phyloP scores from a whole-genome alignment of 805 yeast genomes.

The Pichia occidentalis region DNA sequence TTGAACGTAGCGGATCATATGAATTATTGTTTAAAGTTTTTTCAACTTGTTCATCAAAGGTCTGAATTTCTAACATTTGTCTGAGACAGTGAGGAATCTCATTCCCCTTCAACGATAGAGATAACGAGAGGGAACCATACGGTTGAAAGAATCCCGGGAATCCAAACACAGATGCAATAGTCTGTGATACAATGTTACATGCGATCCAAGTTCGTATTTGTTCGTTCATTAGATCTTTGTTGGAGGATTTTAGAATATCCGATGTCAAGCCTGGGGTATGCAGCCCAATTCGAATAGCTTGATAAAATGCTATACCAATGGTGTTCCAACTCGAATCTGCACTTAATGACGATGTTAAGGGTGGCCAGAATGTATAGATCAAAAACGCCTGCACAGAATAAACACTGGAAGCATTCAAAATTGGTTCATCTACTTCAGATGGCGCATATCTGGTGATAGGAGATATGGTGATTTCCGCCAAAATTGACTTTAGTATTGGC shows the following conservation, averaged over 20 bases:
- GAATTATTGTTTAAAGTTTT: conserved; percentile 68
- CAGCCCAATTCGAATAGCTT: conserved; percentile 86
- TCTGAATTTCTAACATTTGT: conserved; percentile 76
- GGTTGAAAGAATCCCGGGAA: conserved; percentile 89
- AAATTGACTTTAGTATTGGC: conserved; percentile 62
- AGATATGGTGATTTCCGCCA: conserved; percentile 83
- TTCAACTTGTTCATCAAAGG: conserved; percentile 80
- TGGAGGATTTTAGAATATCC: conserved; percentile 40
- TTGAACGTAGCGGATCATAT: conserved; percentile 57
- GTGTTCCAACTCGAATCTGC: conserved; percentile 97
- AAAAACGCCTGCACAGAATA: conserved; percentile 91
- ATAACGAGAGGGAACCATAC: conserved; percentile 49
- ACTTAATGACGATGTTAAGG: conserved; percentile 85
- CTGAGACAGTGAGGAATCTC: conserved; percentile 54
- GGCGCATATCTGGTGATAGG: conserved; percentile 85
- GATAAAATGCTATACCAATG: conserved; percentile 86
- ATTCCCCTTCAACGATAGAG: conserved; percentile 27
- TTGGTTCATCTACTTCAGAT: conserved; percentile 71
- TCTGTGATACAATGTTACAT: conserved; percentile 84
- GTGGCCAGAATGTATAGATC: conserved; percentile 91
- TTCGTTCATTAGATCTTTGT: conserved; percentile 53
- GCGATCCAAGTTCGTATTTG: conserved; percentile 90
- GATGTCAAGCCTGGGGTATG: conserved; percentile 68
- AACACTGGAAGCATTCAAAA: conserved; percentile 82
- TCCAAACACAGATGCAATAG: conserved; percentile 87